Base-by-base conservation (phyloP, 805 yeast species). In the Phaffomyces opuntiae region DNA sequence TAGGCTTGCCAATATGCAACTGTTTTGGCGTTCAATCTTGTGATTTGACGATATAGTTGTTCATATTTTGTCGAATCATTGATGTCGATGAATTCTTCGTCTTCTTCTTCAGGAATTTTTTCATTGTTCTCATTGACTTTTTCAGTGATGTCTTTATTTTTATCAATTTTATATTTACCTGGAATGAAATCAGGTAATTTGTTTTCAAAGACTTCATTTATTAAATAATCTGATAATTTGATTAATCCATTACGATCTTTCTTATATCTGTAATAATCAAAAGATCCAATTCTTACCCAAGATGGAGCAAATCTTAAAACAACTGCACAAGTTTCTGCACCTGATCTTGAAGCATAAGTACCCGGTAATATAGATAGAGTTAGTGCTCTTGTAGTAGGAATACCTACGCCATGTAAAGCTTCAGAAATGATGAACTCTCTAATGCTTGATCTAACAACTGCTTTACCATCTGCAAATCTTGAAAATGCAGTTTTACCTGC, bases 391-490 rank as follows among this genome's bases (percentile, higher is more conserved):
- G 96, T 83, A 0, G 95, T 71, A 3, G 97, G 96, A 7, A 91
- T 81, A 0, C 93, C 90, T 25, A 93, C 75, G 2, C 87, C 83
- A 59, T 84, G 63, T 43, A 93, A 67, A 26, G 87, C 79, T 59
- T 93, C 98, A 5, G 93, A 82, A 1, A 86, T 83, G 41, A 91
- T 72, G 49, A 86, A 90, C 61, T 91, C 99, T 33, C 98, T 71
- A 34, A 93, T 79, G 40, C 95, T 81, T 2, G 97, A 88, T 49
- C 96, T 67, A 31, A 91, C 57, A 7, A 89, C 95, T 0, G 98
- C 97, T 59, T 87, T 88, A 5, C 99, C 99, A 65, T 91, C 99
- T 0, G 96, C 98, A 71, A 90, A 91, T 49, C 99, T 74, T 0
- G 96, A 85, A 62, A 75, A 91, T 1, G 98, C 96, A 0, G 98